A percentile compares a stretch with the other conserved stretches of the same genome.
Evolutionary conservation across 140 eudicot genomes (phyloP).

Genomic region (Bidens hawaiensis): DNA sequence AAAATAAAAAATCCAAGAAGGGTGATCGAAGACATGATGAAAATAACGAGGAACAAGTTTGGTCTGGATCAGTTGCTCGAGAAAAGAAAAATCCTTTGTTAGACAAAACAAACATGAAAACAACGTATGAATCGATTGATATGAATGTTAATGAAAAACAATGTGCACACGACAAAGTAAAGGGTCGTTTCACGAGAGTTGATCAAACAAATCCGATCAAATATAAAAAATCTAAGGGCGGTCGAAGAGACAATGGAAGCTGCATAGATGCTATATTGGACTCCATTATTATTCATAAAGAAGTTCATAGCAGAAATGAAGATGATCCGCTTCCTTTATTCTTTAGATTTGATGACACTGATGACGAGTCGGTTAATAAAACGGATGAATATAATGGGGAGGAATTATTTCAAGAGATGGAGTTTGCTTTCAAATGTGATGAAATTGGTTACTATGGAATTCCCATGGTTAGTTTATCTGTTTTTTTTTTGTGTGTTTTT

Average conservation of each 20-base stretch:
- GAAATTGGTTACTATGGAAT: conserved; percentile 25
- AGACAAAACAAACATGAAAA: background rate
- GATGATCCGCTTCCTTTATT: conserved; percentile 19
- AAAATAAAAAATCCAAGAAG: conserved; percentile 6
- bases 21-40: too few species aligned
- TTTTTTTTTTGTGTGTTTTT: background rate
- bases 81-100: conserved; percentile 6
- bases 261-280: conserved; percentile 16
- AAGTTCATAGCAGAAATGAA: background rate
- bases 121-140: background rate
- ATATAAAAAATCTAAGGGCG: conserved; percentile 1
- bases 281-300: conserved; percentile 16
- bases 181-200: background rate
- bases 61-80: background rate
- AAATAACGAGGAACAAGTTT: conserved; percentile 2
- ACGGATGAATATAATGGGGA: conserved; percentile 21
- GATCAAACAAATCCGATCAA: conserved; percentile 3
- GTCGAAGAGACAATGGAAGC: background rate
- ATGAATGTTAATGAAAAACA: background rate
- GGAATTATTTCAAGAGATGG: conserved; percentile 33
- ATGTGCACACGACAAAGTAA: background rate
- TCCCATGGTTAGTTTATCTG: conserved; percentile 23
- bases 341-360: conserved; percentile 51
- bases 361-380: conserved; percentile 16
- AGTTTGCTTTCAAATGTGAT: conserved; percentile 5